Evolutionary conservation across 306 rosid genomes (phyloP).

Genomic region (Cicer arietinum): DNA sequence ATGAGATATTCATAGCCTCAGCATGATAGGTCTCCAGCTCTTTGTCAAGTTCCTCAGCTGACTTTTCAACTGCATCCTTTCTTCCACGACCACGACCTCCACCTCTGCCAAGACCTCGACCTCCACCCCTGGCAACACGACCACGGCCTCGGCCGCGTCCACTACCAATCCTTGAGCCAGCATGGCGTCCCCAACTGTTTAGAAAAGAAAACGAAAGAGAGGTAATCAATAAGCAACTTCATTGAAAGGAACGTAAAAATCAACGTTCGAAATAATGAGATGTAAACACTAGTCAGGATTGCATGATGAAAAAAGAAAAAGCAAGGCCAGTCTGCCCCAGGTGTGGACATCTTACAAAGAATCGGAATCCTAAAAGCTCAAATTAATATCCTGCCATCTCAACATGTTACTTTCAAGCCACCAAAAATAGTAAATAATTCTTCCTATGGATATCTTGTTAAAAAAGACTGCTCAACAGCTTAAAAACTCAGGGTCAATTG

Average conservation of each 20-base stretch:
- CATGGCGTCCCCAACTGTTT: constrained; percentile 60
- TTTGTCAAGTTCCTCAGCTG: constrained; percentile 81
- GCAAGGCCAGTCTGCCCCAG: not conserved
- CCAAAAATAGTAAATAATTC: not conserved
- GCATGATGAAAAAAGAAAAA: not conserved
- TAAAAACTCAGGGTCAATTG: not conserved
- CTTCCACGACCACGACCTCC: constrained; percentile 63
- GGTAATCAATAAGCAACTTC: not conserved
- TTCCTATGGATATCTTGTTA: not conserved
- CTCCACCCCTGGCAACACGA: constrained; percentile 38
- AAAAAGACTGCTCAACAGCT: not conserved
- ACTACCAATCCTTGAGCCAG: constrained; percentile 53
- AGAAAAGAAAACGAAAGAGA: not conserved
- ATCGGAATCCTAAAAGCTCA: too few relatives aligned
- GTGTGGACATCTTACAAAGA: too few relatives aligned
- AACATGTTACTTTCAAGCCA: not conserved
- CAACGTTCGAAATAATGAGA: not conserved
- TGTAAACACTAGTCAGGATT: not conserved
- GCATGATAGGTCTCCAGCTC: constrained; percentile 89
- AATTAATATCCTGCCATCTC: too few relatives aligned
- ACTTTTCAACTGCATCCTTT: constrained; percentile 70
- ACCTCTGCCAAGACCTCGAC: constrained; percentile 32
- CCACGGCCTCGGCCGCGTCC: constrained; percentile 51
- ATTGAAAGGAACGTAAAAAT: not conserved
- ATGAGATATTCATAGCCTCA: constrained; percentile 73